These are phyloP conservation scores for Discostella pseudostelligera DNA, from an alignment of 108 stramenopile genomes.

Conservation along the genomic window DNA sequence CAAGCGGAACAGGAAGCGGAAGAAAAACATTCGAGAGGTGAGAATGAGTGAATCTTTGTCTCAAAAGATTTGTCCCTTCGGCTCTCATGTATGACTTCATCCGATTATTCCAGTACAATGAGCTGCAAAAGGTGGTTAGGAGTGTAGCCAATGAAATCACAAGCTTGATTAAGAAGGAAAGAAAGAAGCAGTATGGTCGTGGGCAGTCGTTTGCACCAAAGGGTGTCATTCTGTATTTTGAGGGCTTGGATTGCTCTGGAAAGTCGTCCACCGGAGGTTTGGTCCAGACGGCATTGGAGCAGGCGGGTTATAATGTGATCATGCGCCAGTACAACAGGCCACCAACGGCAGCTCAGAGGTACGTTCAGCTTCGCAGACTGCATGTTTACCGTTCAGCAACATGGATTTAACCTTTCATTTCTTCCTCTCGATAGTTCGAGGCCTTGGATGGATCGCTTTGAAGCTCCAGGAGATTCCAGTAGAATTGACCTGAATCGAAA, in stretches of 20 bases:
- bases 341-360: slow-evolving; percentile 67
- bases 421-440: too few species aligned
- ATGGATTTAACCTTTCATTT: too few species aligned
- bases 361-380: not conserved
- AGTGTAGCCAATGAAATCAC: slow-evolving; percentile 37
- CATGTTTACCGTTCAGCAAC: too few species aligned
- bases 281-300: slow-evolving; percentile 52
- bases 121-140: slow-evolving; percentile 31
- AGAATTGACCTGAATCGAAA: slow-evolving; percentile 26
- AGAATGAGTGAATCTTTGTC: not conserved
- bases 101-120: slow-evolving; percentile 16
- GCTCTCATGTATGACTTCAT: not conserved
- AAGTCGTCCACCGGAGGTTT: slow-evolving; percentile 71
- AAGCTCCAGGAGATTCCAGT: slow-evolving; percentile 49
- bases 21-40: slow-evolving; percentile 37
- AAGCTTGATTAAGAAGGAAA: slow-evolving; percentile 37
- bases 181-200: slow-evolving; percentile 33
- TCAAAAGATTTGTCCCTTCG: too few species aligned
- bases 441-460: slow-evolving; percentile 81
- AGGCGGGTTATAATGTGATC: slow-evolving; percentile 56
- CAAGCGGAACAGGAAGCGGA: slow-evolving; percentile 45
- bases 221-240: slow-evolving; percentile 76
- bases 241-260: slow-evolving; percentile 76
- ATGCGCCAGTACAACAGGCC: slow-evolving; percentile 75
- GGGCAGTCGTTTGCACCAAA: slow-evolving; percentile 46